Percentiles rank a stretch among this genome's conserved stretches.
phyloP scores from a whole-genome alignment of 169 alveolate species.

The Eimeria falciformis region DNA sequence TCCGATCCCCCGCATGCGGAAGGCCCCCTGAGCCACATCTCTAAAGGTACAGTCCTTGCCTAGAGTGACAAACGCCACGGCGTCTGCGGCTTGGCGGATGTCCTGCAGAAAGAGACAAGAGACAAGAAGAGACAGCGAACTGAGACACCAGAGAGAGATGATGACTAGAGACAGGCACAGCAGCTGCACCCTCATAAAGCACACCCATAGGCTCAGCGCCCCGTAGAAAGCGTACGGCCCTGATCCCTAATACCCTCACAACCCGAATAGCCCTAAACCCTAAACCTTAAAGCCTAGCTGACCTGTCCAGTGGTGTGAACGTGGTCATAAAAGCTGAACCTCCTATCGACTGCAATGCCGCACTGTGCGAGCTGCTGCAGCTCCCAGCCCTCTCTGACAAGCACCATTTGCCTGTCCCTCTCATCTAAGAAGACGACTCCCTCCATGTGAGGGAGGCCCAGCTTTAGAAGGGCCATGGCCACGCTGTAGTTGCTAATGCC shows the following conservation, averaged over 20 bases:
- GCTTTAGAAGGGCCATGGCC: slow-evolving; percentile 81
- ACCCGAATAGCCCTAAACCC: background rate
- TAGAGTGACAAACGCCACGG: slow-evolving; percentile 90
- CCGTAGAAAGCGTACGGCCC: too few relatives aligned
- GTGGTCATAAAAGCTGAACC: slow-evolving; percentile 95
- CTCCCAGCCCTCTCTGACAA: slow-evolving; percentile 81
- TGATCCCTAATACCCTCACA: background rate
- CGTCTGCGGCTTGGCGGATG: slow-evolving; percentile 92
- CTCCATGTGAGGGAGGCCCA: slow-evolving; percentile 64
- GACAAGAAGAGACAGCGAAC: background rate
- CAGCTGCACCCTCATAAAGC: background rate
- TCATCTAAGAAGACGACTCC: slow-evolving; percentile 80
- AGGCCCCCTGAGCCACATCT: slow-evolving; percentile 94
- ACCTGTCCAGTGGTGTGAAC: slow-evolving; percentile 76
- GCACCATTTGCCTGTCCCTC: slow-evolving; percentile 82
- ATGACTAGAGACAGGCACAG: background rate
- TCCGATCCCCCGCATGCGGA: slow-evolving; percentile 90
- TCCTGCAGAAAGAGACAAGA: slow-evolving; percentile 84
- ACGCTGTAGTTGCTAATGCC: slow-evolving; percentile 87
- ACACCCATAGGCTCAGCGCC: background rate
- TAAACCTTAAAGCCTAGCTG: background rate
- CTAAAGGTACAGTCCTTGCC: slow-evolving; percentile 92
- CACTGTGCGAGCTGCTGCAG: slow-evolving; percentile 89
- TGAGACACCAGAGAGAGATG: background rate
- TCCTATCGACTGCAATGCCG: slow-evolving; percentile 88